Conservation (phyloP, 208 protist genomes). For the Tritrichomonas musculus region DNA sequence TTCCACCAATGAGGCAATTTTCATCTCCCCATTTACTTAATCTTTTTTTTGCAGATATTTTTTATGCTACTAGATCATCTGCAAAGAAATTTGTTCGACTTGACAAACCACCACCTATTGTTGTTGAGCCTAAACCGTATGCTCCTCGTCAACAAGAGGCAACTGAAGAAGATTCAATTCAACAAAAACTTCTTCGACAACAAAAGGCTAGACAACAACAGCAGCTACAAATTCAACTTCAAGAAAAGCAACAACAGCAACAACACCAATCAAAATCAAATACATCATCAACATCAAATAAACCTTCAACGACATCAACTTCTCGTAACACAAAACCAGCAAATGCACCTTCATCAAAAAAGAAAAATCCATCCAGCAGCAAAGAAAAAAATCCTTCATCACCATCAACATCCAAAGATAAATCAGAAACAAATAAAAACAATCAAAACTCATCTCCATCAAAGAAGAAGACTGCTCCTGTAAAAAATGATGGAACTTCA, state of each 20-base stretch:
- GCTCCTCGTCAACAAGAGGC: not conserved
- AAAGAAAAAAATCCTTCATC: not conserved
- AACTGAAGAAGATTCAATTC: no score
- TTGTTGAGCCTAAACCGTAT: not conserved
- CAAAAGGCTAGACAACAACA: no score
- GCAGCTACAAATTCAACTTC: no score
- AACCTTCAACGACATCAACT: no score
- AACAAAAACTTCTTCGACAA: no score
- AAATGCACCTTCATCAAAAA: no score
- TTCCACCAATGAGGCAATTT: not conserved
- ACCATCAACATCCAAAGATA: not conserved
- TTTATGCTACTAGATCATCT: not conserved
- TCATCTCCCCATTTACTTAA: not conserved
- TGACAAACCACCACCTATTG: not conserved
- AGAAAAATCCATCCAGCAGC: no score
- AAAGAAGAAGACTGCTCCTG: not conserved
- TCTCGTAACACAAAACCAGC: no score
- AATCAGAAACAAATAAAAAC: not conserved
- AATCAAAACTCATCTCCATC: not conserved
- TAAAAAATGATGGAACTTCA: not conserved
- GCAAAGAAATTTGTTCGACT: constrained; percentile 17
- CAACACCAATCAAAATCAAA: no score
- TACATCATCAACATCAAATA: no score
- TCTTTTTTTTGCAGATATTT: not conserved
- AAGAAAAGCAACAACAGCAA: no score